Percentiles rank a stretch among this genome's conserved stretches.
These are phyloP conservation scores for Volutella citrinella DNA, from an alignment of 2,329 filamentous ascomycete species.

Conservation along the genomic window DNA sequence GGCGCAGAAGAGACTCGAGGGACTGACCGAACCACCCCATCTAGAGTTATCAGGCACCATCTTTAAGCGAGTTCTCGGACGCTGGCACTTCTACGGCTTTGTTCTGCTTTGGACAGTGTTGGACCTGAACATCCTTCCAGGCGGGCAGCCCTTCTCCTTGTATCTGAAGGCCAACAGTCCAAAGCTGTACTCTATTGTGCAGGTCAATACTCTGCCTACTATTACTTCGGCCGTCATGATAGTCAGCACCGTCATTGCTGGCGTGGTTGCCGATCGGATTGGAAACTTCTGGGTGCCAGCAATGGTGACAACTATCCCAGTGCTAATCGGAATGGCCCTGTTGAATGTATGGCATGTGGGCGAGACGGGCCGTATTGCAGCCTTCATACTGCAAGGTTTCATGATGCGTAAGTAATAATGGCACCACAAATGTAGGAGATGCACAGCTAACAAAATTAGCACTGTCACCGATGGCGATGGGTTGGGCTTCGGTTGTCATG, in stretches of 20 bases:
- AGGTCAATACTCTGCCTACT: slow-evolving; percentile 40
- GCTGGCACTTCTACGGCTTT: slow-evolving; percentile 39
- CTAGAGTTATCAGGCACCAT: slow-evolving; percentile 31
- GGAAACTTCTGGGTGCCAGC: slow-evolving; percentile 34
- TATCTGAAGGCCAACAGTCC: slow-evolving; percentile 38
- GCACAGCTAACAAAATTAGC: too few species aligned
- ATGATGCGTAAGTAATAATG: slow-evolving; percentile 19
- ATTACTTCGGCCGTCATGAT: slow-evolving; percentile 36
- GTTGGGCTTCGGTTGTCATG: slow-evolving; percentile 37
- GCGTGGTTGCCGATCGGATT: slow-evolving; percentile 30
- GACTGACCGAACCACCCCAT: slow-evolving; percentile 27
- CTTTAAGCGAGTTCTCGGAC: slow-evolving; percentile 33
- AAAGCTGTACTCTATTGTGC: slow-evolving; percentile 35
- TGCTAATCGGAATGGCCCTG: slow-evolving; percentile 30
- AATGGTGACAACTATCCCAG: slow-evolving; percentile 29
- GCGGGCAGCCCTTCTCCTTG: slow-evolving; percentile 35
- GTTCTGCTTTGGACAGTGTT: slow-evolving; percentile 36
- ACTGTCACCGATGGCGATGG: slow-evolving; percentile 34
- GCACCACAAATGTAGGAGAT: fast-evolving
- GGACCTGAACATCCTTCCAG: slow-evolving; percentile 34
- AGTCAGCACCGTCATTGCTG: slow-evolving; percentile 31
- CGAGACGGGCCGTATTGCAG: slow-evolving; percentile 33
- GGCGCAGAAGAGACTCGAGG: slow-evolving; percentile 28
- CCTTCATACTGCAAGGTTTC: slow-evolving; percentile 36
- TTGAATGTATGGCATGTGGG: slow-evolving; percentile 36